Evolutionary conservation across 768 basidiomycete genomes (phyloP), one percentile per base, ranked within the genome.

Genomic region (Phanerochaete sordida): DNA sequence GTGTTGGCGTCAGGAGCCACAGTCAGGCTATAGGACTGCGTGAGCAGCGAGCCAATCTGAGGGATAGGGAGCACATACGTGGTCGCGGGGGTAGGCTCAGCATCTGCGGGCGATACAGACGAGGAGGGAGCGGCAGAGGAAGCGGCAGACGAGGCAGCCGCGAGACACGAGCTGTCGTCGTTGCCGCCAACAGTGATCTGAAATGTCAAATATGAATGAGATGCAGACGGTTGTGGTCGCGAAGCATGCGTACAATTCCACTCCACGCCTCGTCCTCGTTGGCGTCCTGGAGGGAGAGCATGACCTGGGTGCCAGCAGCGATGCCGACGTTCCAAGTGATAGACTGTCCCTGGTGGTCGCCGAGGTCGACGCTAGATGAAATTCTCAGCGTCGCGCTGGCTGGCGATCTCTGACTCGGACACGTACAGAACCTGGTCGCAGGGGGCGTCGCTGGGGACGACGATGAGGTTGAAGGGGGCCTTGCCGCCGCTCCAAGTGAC

Each of bases 221-320:
- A 31, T 30, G 4, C 5, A 31, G 13, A 16, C 16, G 8, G 7
- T 33, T 33, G 30, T n/a, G 19, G 15, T 51, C 31, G 48, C 26
- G 13, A 31, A 11, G n/a, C 31, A 78, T n/a, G n/a, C 84, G 68
- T 61, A 90, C 90, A 12, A 64, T 65, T 35, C 74, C 77, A 64
- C 82, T 84, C 90, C 90, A 93, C 2, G 81, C 88, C 65, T 91
- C 88, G 2, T 85, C 68, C 28, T 75, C 82, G 33, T 66, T 56
- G 1, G 72, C 66, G 67, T 90, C 88, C 61, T 80, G 70, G 19
- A 90, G 62, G 16, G 80, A 86, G 31, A 91, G 62, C 62, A 76
- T 69, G 39, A 87, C 75, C 28, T 74, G 61, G 23, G 76, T 77
- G 37, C 84, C 84, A 13, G 79, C 75, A 33, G 80, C 66, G 52